Evolutionary conservation across 768 basidiomycete genomes (phyloP).

Genomic region (Lentinula boryana): DNA sequence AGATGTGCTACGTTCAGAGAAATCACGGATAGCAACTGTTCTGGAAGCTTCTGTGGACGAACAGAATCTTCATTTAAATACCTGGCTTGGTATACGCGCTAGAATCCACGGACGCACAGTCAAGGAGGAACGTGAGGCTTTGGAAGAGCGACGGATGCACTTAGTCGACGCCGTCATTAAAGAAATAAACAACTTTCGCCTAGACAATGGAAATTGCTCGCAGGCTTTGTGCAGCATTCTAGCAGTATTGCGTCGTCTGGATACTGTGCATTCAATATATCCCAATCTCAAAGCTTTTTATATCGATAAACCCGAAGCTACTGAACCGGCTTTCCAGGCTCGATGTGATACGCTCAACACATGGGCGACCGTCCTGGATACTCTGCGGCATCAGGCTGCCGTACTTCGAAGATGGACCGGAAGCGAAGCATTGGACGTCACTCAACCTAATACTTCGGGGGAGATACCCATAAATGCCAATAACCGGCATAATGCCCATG

Average conservation of each 20-base stretch:
- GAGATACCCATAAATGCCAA: conserved; percentile 42
- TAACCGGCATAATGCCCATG: conserved; percentile 22
- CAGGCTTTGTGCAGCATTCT: conserved; percentile 59
- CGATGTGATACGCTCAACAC: conserved; percentile 86
- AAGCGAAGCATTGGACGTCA: conserved; percentile 85
- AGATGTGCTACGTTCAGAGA: conserved; percentile 93
- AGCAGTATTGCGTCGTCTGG: conserved; percentile 65
- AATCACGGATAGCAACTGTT: conserved; percentile 82
- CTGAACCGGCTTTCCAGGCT: conserved; percentile 62
- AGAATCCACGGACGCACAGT: conserved; percentile 74
- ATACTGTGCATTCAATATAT: conserved; percentile 82
- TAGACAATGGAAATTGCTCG: conserved; percentile 37
- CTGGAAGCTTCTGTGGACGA: conserved; percentile 65
- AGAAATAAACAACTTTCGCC: conserved; percentile 74
- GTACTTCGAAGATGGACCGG: conserved; percentile 92
- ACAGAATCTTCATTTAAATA: conserved; percentile 59
- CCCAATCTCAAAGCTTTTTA: conserved; percentile 78
- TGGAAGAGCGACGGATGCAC: conserved; percentile 80
- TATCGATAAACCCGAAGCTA: conserved; percentile 68
- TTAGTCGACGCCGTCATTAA: conserved; percentile 79
- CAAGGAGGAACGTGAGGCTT: conserved; percentile 72
- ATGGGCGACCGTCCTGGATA: conserved; percentile 84
- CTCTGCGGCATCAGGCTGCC: conserved; percentile 76
- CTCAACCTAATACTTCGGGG: conserved; percentile 64
- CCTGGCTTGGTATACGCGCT: conserved; percentile 91